These are phyloP conservation scores for Amanita pseudoporphyria DNA, from an alignment of 768 basidiomycete species.

Conservation along the genomic window DNA sequence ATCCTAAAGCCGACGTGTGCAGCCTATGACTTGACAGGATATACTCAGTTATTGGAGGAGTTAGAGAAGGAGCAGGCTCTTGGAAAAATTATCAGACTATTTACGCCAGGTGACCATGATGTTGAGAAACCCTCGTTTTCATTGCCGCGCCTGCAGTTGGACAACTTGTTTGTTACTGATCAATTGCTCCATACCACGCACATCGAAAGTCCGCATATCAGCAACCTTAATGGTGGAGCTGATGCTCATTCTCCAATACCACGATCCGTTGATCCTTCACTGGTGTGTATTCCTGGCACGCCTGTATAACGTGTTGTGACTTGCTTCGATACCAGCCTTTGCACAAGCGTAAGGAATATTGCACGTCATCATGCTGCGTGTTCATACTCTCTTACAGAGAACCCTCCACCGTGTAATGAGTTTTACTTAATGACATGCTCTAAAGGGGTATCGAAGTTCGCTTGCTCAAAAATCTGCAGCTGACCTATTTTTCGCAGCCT, in stretches of 20 bases:
- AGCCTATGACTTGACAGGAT: slow-evolving; percentile 18
- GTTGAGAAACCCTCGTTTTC: slow-evolving; percentile 36
- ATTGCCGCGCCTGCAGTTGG: slow-evolving; percentile 43
- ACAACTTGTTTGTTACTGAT: slow-evolving; percentile 38
- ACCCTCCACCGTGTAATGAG: slow-evolving; percentile 80
- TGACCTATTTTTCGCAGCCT: slow-evolving; percentile 22
- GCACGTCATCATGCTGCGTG: neutral
- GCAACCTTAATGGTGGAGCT: slow-evolving; percentile 18
- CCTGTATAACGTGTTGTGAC: slow-evolving; percentile 3
- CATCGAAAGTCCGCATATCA: slow-evolving; percentile 24
- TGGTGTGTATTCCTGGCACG: slow-evolving; percentile 32
- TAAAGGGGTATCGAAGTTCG: slow-evolving; percentile 45
- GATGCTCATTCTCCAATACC: slow-evolving; percentile 55
- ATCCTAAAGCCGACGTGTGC: neutral
- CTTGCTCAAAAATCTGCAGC: neutral
- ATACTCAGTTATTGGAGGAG: slow-evolving; percentile 43
- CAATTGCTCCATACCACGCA: slow-evolving; percentile 24
- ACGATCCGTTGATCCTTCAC: slow-evolving; percentile 48
- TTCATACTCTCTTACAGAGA: slow-evolving; percentile 35
- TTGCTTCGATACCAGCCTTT: slow-evolving; percentile 41
- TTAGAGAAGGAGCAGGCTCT: slow-evolving; percentile 54
- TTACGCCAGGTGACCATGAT: slow-evolving; percentile 33
- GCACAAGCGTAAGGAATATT: slow-evolving; percentile 57
- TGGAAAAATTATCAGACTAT: slow-evolving; percentile 57
- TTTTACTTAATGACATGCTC: slow-evolving; percentile 77